Conservation (phyloP, 768 basidiomycete species). For the Kwoniella dejecticola region DNA sequence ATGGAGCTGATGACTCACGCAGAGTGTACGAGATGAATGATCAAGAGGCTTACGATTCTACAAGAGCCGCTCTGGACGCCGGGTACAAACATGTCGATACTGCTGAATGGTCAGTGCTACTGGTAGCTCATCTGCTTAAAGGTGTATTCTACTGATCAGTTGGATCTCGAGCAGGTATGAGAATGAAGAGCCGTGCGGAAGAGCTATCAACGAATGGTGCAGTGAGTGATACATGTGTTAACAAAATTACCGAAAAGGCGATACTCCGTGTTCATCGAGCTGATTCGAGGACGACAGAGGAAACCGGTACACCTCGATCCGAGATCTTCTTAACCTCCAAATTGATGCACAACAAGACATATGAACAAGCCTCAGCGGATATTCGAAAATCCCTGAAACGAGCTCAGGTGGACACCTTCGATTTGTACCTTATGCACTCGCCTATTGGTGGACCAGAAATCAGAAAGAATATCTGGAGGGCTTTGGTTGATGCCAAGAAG, state of each 20-base stretch:
- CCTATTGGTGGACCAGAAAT: slow-evolving; percentile 66
- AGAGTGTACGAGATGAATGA: slow-evolving; percentile 66
- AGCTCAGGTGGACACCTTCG: slow-evolving; percentile 64
- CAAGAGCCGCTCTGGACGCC: slow-evolving; percentile 68
- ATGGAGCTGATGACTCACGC: not conserved
- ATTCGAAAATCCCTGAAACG: slow-evolving; percentile 64
- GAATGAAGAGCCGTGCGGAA: slow-evolving; percentile 69
- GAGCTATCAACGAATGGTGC: slow-evolving; percentile 60
- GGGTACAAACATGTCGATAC: slow-evolving; percentile 67
- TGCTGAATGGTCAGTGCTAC: slow-evolving; percentile 55
- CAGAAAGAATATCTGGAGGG: slow-evolving; percentile 68
- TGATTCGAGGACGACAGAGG: no score
- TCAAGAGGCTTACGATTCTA: slow-evolving; percentile 62
- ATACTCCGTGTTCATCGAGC: no score
- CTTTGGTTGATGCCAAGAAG: slow-evolving; percentile 67
- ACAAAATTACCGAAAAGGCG: no score
- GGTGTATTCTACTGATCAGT: no score
- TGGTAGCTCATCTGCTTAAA: no score
- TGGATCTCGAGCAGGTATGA: slow-evolving; percentile 67
- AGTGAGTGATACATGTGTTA: no score
- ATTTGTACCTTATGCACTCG: slow-evolving; percentile 72
- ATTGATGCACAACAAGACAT: slow-evolving; percentile 64
- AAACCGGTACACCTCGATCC: slow-evolving; percentile 59
- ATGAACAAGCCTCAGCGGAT: slow-evolving; percentile 59
- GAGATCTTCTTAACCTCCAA: slow-evolving; percentile 74